Conservation (phyloP, 768 basidiomycete species). For the Mycena crocata region DNA sequence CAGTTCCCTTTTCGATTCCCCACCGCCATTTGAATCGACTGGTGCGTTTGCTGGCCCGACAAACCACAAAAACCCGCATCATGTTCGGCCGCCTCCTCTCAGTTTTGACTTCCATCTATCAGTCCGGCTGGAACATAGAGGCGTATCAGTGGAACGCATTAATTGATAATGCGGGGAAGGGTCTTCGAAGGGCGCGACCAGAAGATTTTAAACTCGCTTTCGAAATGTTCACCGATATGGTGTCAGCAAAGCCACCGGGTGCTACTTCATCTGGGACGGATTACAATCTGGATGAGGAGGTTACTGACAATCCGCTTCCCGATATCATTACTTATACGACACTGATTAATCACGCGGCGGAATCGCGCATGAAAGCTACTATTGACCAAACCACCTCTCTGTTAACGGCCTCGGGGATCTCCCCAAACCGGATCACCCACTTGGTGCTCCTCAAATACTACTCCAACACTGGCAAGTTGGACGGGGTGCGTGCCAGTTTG, state of each 20-base stretch:
- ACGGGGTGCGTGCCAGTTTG: conserved; percentile 67
- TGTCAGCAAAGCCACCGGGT: conserved; percentile 57
- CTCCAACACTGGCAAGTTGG: conserved; percentile 56
- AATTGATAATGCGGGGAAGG: conserved; percentile 73
- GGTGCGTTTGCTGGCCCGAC: conserved; percentile 65
- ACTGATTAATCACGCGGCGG: conserved; percentile 71
- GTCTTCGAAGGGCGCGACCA: conserved; percentile 67
- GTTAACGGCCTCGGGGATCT: conserved; percentile 63
- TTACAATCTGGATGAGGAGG: conserved; percentile 25
- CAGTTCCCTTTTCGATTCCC: conserved; percentile 30
- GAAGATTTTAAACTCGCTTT: conserved; percentile 72
- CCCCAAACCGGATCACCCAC: conserved; percentile 72
- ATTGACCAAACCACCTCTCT: conserved; percentile 66
- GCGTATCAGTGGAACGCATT: conserved; percentile 84
- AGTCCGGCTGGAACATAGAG: conserved; percentile 64
- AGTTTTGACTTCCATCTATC: conserved; percentile 69
- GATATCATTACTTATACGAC: conserved; percentile 79
- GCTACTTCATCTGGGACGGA: conserved; percentile 38
- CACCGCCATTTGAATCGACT: conserved; percentile 68
- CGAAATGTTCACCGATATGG: conserved; percentile 71
- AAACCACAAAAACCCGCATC: conserved; percentile 66
- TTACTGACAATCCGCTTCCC: conserved; percentile 48
- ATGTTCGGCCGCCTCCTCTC: conserved; percentile 76
- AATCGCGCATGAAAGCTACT: conserved; percentile 55
- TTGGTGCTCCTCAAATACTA: conserved; percentile 70